phyloP scores from a whole-genome alignment of 139 green algal genomes.

The Tetradesmus obliquus region DNA sequence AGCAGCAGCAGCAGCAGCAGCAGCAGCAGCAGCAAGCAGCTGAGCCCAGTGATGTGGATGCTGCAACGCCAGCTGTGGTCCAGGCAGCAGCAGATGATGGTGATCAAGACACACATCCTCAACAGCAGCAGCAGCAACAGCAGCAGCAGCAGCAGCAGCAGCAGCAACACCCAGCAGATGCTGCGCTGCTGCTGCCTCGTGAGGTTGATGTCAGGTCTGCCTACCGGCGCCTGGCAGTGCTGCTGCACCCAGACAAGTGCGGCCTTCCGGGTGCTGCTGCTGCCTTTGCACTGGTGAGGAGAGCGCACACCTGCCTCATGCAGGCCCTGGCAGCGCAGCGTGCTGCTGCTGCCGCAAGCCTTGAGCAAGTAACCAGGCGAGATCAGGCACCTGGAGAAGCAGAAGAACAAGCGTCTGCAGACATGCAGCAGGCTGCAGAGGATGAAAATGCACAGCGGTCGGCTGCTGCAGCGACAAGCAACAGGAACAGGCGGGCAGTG shows the following conservation, averaged over 20 bases:
- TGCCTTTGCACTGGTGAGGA: conserved; percentile 66
- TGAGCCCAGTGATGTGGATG: too few relatives aligned
- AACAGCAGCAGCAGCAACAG: conserved; percentile 25
- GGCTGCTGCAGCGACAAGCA: background rate
- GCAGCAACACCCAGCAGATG: background rate
- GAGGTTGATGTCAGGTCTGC: conserved; percentile 41
- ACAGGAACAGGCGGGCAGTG: background rate
- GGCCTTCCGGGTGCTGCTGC: conserved; percentile 54
- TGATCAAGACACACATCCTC: conserved; percentile 5
- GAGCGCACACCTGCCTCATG: conserved; percentile 51
- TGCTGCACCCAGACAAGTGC: conserved; percentile 86
- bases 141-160: conserved; percentile 19
- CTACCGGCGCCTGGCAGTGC: conserved; percentile 71
- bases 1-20: background rate
- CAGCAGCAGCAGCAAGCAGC: background rate
- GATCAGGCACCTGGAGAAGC: too few relatives aligned
- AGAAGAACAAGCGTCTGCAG: background rate
- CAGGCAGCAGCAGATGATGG: too few relatives aligned
- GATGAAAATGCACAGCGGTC: background rate
- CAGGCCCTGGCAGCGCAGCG: conserved; percentile 33
- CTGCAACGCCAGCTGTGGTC: too few relatives aligned
- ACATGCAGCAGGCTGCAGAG: background rate
- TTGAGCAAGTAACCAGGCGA: background rate
- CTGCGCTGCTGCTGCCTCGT: background rate
- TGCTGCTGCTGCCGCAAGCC: background rate